Base-by-base conservation (phyloP, 805 yeast species). In the Candida orba region DNA sequence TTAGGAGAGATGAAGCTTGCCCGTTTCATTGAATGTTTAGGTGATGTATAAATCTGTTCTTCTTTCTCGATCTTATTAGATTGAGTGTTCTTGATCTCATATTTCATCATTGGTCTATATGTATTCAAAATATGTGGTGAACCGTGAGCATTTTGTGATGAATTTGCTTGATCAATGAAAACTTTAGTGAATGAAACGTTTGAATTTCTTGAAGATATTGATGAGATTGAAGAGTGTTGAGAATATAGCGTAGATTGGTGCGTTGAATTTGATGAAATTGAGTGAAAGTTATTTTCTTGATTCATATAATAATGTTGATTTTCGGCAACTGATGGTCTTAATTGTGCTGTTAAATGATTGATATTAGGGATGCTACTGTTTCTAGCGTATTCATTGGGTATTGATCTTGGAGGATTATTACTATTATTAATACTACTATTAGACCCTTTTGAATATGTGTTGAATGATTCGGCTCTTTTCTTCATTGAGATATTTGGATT, bases 281-380 rank as follows among this genome's bases (percentile, higher is more conserved):
- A 46, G 18, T 45, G 49, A 42, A 43, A 33, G 30, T 37, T 43
- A 27, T 27, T 4, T 10, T 27, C 29, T 10, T 24, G 42, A 42
- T n/a, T 17, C 30, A 7, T 25, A 22, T 20, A 5, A 13, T 3
- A 13, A 17, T 8, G 13, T 29, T 29, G 33, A 29, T 44, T 44
- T 9, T 58, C 60, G 23, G 51, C 18, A 15, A 57, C 44, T 1
- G 59, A 54, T 2, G 60, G 60, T 35, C 62, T 46, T 8, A 58
- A 35, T 23, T 58, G 56, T 7, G 51, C 39, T 4, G 51, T 39
- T 7, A 39, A 25, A 18, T 39, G 36, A 15, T 17, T 39, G 12
- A 39, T 39, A 18, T 39, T 39, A 6, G 41, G 41, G 6, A 51
- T 47, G 14, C 33, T 37, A 3, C 55, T 48, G 20, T 39, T 47